Evolutionary conservation across 495 filamentous ascomycete species (phyloP).

Genomic region (Aspergillus conjunctus): DNA sequence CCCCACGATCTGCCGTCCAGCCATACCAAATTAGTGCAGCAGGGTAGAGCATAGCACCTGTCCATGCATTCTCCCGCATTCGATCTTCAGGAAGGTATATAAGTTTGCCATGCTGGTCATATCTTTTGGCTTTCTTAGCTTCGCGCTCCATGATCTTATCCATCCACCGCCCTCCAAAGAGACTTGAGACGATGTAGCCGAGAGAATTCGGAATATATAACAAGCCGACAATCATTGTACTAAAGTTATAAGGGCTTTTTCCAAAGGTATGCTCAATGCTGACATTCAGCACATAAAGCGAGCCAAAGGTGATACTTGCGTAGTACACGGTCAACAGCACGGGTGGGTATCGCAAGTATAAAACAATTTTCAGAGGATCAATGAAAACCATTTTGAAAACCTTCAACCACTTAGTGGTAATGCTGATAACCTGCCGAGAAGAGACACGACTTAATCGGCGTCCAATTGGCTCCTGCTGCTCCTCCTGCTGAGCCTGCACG

Average conservation of each 20-base stretch:
- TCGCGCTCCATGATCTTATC: conserved; percentile 87
- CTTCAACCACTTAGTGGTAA: conserved; percentile 54
- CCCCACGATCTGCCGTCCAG: conserved; percentile 60
- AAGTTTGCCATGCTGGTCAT: conserved; percentile 68
- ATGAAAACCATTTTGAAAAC: conserved; percentile 68
- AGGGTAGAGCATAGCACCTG: conserved; percentile 77
- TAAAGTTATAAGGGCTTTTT: conserved; percentile 70
- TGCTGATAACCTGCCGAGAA: conserved; percentile 62
- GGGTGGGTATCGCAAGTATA: conserved; percentile 79
- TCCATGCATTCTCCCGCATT: conserved; percentile 86
- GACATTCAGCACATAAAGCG: conserved; percentile 87
- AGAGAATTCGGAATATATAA: conserved; percentile 80
- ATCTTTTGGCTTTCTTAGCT: conserved; percentile 69
- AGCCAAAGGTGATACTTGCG: conserved; percentile 77
- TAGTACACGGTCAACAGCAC: conserved; percentile 81
- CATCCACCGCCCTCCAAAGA: conserved; percentile 83
- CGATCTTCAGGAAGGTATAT: conserved; percentile 83
- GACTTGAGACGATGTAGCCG: conserved; percentile 73
- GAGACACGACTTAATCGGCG: conserved; percentile 57
- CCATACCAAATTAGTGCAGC: conserved; percentile 67
- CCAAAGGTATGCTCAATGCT: conserved; percentile 78
- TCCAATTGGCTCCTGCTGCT: conserved; percentile 25
- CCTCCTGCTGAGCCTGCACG: conserved; percentile 12
- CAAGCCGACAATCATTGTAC: conserved; percentile 70
- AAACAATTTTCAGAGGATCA: conserved; percentile 77